phyloP scores from a whole-genome alignment of 257 asterid species.

The Orobanche coerulescens region DNA sequence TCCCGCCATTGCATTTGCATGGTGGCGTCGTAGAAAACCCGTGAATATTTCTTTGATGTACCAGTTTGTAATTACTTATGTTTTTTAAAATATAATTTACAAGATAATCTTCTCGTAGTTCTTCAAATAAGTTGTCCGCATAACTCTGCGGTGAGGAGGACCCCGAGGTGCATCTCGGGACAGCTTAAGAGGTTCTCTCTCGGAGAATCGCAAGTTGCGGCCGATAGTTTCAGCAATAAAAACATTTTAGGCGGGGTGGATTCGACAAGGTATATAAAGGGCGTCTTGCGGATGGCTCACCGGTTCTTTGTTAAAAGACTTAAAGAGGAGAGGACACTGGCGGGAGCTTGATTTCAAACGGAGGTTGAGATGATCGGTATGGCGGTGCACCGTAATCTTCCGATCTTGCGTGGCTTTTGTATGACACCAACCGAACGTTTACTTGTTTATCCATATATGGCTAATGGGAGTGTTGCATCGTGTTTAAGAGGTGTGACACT shows the following conservation, averaged over 20 bases:
- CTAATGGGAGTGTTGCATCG: conserved; percentile 55
- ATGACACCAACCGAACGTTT: conserved; percentile 55
- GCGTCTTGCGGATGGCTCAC: conserved; percentile 39
- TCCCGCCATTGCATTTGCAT: conserved; percentile 48
- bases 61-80: conserved; percentile 29
- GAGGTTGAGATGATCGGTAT: conserved; percentile 49
- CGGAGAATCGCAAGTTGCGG: conserved; percentile 48
- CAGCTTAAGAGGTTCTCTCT: conserved; percentile 54
- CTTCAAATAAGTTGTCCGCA: background rate
- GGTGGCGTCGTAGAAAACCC: conserved; percentile 58
- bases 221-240: conserved; percentile 46
- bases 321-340: conserved; percentile 50
- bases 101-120: background rate
- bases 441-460: conserved; percentile 57
- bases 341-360: conserved; percentile 49
- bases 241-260: conserved; percentile 49
- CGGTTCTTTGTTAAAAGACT: conserved; percentile 51
- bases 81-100: background rate
- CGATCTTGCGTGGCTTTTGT: conserved; percentile 44
- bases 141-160: conserved; percentile 41
- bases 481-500: conserved; percentile 41
- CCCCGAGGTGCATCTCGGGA: conserved; percentile 49
- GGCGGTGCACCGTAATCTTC: conserved; percentile 59
- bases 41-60: conserved; percentile 46
- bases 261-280: conserved; percentile 50